These are phyloP conservation scores for Novymonas esmeraldas DNA, from an alignment of 208 protist species.

Conservation along the genomic window DNA sequence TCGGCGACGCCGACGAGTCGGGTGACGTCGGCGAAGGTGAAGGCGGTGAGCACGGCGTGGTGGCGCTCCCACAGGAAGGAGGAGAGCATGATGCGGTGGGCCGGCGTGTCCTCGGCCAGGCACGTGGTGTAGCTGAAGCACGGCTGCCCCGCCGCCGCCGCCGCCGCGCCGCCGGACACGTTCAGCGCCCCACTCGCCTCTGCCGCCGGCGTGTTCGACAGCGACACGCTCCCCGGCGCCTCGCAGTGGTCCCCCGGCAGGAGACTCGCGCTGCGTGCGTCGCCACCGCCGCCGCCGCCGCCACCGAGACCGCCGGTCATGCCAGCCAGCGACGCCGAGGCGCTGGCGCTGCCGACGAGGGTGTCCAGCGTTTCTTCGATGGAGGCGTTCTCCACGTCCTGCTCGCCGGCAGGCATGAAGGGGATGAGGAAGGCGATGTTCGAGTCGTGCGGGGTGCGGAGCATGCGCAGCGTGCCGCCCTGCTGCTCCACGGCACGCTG, in stretches of 20 bases:
- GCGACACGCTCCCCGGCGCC: slow-evolving; percentile 19
- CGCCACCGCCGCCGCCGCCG: neutral
- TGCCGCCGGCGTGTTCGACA: slow-evolving; percentile 3
- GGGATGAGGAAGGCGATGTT: slow-evolving; percentile 79
- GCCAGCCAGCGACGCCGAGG: slow-evolving; percentile 4
- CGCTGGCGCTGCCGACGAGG: slow-evolving; percentile 6
- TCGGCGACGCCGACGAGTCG: slow-evolving; percentile 73
- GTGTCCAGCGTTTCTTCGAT: slow-evolving; percentile 35
- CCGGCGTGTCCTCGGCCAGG: slow-evolving; percentile 80
- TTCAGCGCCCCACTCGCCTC: neutral
- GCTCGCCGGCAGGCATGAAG: slow-evolving; percentile 61
- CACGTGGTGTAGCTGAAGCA: slow-evolving; percentile 82
- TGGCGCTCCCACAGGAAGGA: slow-evolving; percentile 86
- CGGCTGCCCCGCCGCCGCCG: slow-evolving; percentile 19
- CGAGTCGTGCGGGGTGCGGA: slow-evolving; percentile 32
- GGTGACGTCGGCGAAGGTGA: slow-evolving; percentile 70
- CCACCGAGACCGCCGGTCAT: neutral
- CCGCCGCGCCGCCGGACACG: neutral
- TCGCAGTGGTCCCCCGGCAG: slow-evolving; percentile 14
- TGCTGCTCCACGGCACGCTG: slow-evolving; percentile 72
- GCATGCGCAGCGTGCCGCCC: slow-evolving; percentile 76
- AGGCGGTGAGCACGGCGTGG: slow-evolving; percentile 86
- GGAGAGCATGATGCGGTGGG: slow-evolving; percentile 89
- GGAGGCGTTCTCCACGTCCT: slow-evolving; percentile 43
- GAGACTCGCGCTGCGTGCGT: neutral